phyloP scores from a whole-genome alignment of 2,329 filamentous ascomycete genomes.

The Daldinia sp. region DNA sequence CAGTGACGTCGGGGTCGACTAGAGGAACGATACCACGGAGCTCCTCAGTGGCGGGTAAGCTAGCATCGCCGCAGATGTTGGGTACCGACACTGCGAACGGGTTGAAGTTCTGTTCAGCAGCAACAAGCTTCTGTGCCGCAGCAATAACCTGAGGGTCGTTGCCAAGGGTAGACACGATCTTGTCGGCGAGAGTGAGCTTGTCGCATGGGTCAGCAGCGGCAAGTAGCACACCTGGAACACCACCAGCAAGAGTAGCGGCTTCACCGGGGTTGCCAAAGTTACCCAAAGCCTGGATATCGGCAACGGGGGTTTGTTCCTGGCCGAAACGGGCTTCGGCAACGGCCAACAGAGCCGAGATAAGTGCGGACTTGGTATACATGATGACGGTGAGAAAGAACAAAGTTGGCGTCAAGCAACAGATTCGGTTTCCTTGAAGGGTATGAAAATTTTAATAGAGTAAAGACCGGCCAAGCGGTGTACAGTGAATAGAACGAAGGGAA shows the following conservation, averaged over 20 bases:
- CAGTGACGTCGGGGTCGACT: slow-evolving; percentile 69
- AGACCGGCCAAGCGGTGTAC: slow-evolving; percentile 45
- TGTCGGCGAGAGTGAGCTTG: slow-evolving; percentile 71
- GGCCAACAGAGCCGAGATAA: slow-evolving; percentile 54
- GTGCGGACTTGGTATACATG: slow-evolving; percentile 55
- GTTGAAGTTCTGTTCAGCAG: slow-evolving; percentile 78
- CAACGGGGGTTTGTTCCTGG: slow-evolving; percentile 68
- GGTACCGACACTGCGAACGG: slow-evolving; percentile 67
- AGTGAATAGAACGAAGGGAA: slow-evolving; percentile 44
- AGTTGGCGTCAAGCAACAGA: slow-evolving; percentile 35
- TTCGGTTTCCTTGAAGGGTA: slow-evolving; percentile 24
- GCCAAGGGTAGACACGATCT: slow-evolving; percentile 69
- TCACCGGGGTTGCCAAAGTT: slow-evolving; percentile 65
- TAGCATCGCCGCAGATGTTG: slow-evolving; percentile 69
- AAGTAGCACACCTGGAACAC: slow-evolving; percentile 68
- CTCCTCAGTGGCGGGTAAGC: slow-evolving; percentile 66
- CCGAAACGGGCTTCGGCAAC: slow-evolving; percentile 65
- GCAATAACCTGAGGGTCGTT: slow-evolving; percentile 65
- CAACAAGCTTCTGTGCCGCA: slow-evolving; percentile 69
- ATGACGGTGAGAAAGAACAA: slow-evolving; percentile 36
- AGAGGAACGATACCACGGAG: slow-evolving; percentile 73
- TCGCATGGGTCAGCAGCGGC: slow-evolving; percentile 71
- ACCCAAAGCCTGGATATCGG: slow-evolving; percentile 61
- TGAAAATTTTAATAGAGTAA: slow-evolving; percentile 28
- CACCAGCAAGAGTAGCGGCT: slow-evolving; percentile 70